These are phyloP conservation scores for Phaffia tasmanica DNA, from an alignment of 768 basidiomycete species.

Conservation along the genomic window DNA sequence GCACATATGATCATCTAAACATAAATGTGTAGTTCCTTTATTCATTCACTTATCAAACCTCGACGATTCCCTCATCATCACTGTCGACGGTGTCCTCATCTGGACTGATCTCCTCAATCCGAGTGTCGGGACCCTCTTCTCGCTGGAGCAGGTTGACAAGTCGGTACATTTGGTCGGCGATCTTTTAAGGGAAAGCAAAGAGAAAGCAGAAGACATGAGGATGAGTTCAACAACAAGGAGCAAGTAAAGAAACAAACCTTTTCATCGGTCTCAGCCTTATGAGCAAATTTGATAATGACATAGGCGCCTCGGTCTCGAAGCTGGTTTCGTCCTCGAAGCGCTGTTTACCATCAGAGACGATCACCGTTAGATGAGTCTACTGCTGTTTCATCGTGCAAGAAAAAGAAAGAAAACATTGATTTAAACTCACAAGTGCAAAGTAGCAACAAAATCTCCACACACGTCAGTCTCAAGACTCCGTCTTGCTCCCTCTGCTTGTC, in stretches of 20 bases:
- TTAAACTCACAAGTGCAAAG: slow-evolving; percentile 56
- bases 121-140: slow-evolving; percentile 37
- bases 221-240: background rate
- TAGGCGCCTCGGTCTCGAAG: slow-evolving; percentile 73
- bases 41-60: background rate
- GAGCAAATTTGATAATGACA: slow-evolving; percentile 64
- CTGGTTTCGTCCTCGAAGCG: slow-evolving; percentile 73
- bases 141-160: slow-evolving; percentile 64
- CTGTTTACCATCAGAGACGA: slow-evolving; percentile 24
- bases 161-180: slow-evolving; percentile 75
- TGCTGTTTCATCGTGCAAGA: background rate
- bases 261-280: slow-evolving; percentile 67
- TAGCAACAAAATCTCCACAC: slow-evolving; percentile 79
- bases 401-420: background rate
- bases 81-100: slow-evolving; percentile 6
- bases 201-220: background rate
- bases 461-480: slow-evolving; percentile 59
- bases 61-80: slow-evolving; percentile 16
- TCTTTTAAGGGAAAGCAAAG: slow-evolving; percentile 41
- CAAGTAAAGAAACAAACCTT: slow-evolving; percentile 45
- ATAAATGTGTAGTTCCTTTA: too few relatives aligned
- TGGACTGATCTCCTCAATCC: slow-evolving; percentile 17
- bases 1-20: too few relatives aligned
- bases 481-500: slow-evolving; percentile 78
- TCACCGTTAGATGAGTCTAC: background rate